Conservation (phyloP, 1,284 basidiomycete genomes). For the Vanrija humicola region DNA sequence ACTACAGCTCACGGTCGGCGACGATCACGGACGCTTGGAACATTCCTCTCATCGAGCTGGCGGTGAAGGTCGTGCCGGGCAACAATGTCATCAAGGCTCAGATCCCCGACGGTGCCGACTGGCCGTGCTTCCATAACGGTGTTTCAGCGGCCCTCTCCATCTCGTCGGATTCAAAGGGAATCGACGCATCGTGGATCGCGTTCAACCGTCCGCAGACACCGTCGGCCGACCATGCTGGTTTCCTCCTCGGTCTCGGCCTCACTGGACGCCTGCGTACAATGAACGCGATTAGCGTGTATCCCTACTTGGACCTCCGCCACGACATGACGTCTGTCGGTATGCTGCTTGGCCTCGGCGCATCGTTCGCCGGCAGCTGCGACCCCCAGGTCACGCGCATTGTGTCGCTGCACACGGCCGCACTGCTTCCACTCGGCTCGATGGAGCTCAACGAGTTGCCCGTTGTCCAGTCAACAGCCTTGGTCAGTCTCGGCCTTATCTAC, state of each 20-base stretch:
- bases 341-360: constrained; percentile 83
- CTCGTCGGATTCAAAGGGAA: constrained; percentile 66
- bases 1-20: constrained; percentile 68
- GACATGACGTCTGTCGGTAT: constrained; percentile 91
- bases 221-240: constrained; percentile 88
- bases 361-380: constrained; percentile 84
- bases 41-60: constrained; percentile 75
- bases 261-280: constrained; percentile 84
- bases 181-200: constrained; percentile 88
- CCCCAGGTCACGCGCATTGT: constrained; percentile 83
- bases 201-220: constrained; percentile 84
- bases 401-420: constrained; percentile 85
- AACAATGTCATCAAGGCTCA: constrained; percentile 52
- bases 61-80: constrained; percentile 61
- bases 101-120: constrained; percentile 68
- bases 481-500: constrained; percentile 86
- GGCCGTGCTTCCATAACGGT: constrained; percentile 98
- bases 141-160: constrained; percentile 85
- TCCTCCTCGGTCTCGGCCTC: constrained; percentile 86
- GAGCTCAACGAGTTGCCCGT: constrained; percentile 85
- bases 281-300: constrained; percentile 74
- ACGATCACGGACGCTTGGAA: constrained; percentile 70
- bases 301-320: constrained; percentile 91
- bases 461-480: constrained; percentile 83
- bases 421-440: constrained; percentile 79